These are phyloP conservation scores for Fraxinus pennsylvanica DNA, from an alignment of 257 asterid species.

Conservation along the genomic window DNA sequence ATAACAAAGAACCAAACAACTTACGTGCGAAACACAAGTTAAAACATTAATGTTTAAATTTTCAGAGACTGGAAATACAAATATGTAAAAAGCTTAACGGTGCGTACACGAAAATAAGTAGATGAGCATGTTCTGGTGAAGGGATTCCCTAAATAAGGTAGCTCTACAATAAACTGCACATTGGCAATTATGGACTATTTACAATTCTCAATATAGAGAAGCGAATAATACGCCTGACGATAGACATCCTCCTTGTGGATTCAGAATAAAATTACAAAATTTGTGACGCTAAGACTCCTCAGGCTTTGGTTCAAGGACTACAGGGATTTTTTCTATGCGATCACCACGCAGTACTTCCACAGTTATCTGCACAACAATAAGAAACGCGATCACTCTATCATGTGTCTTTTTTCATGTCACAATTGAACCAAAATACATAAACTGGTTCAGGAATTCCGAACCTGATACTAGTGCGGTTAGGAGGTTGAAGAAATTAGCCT, in stretches of 20 bases:
- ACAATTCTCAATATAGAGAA: neutral
- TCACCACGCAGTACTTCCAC: constrained; percentile 96
- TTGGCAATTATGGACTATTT: constrained; percentile 13
- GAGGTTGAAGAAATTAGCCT: constrained; percentile 15
- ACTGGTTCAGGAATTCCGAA: neutral
- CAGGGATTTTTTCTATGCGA: constrained; percentile 85
- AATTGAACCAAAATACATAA: neutral
- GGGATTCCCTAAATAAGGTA: neutral
- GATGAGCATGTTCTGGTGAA: neutral
- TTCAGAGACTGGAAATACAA: neutral
- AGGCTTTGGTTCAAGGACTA: constrained; percentile 84
- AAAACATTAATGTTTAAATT: neutral
- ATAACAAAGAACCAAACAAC: neutral
- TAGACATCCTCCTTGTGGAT: constrained; percentile 17
- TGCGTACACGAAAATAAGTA: neutral
- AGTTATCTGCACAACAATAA: constrained; percentile 49
- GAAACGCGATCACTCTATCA: neutral
- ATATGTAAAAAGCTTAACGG: neutral
- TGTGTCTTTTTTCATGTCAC: neutral
- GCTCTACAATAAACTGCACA: neutral
- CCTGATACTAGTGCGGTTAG: neutral
- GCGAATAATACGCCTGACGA: constrained; percentile 19
- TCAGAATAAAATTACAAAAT: constrained; percentile 22
- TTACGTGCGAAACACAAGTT: neutral
- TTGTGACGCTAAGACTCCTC: constrained; percentile 56